A percentile compares a stretch with the other conserved stretches of the same genome.
Evolutionary conservation across 1,284 basidiomycete genomes (phyloP).

Genomic region (Crucibulum cyathiforme): DNA sequence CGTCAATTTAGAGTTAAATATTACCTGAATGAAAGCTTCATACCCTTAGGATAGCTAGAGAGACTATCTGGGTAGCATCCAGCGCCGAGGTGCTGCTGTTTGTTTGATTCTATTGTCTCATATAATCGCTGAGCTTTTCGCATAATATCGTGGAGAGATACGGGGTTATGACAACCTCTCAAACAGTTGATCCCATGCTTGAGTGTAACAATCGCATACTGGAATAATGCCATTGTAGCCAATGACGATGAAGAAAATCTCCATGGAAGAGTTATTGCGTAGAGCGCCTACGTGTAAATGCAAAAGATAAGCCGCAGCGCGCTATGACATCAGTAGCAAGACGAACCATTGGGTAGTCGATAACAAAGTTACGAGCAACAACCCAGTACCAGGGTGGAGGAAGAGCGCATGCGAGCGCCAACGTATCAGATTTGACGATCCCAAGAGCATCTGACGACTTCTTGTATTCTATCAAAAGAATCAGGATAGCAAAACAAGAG

Average conservation of each 20-base stretch:
- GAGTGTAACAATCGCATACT: constrained; percentile 28
- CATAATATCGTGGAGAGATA: constrained; percentile 18
- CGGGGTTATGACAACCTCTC: constrained; percentile 10
- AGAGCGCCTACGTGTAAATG: constrained; percentile 21
- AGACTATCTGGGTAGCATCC: neutral
- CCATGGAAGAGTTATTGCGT: constrained; percentile 27
- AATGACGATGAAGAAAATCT: constrained; percentile 23
- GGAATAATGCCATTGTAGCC: constrained; percentile 27
- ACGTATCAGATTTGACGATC: constrained; percentile 34
- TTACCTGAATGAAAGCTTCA: constrained; percentile 3
- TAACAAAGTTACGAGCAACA: constrained; percentile 23
- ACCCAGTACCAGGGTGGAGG: constrained; percentile 42
- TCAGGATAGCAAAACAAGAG: neutral
- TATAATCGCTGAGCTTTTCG: constrained; percentile 25
- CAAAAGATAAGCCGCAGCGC: neutral
- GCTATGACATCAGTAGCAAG: neutral
- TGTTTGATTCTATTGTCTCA: constrained; percentile 13
- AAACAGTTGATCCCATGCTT: constrained; percentile 23
- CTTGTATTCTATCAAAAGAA: constrained; percentile 37
- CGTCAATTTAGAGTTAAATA: constrained; percentile 11
- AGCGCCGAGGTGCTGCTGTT: neutral
- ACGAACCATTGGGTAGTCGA: constrained; percentile 36
- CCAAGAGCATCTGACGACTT: constrained; percentile 37
- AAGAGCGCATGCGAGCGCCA: constrained; percentile 29
- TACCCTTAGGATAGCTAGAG: constrained; percentile 10